Percentiles rank a stretch among this genome's conserved stretches.
Conservation (phyloP, 805 yeast genomes). For the Pichia manshurica region DNA sequence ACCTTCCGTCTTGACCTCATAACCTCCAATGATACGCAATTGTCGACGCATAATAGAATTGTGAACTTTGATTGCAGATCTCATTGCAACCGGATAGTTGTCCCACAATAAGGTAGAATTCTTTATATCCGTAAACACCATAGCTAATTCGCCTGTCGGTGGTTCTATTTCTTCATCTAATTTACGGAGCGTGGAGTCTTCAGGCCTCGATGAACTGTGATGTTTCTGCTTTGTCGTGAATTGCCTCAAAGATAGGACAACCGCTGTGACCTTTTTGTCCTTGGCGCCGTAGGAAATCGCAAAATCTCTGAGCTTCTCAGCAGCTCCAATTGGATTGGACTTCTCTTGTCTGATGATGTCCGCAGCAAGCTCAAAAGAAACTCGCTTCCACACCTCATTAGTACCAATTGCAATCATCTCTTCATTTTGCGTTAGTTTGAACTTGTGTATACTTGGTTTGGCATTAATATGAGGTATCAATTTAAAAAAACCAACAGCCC, state of each 20-base stretch:
- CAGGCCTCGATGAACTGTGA: constrained; percentile 43
- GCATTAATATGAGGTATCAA: constrained; percentile 84
- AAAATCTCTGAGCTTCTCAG: constrained; percentile 87
- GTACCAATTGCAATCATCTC: constrained; percentile 84
- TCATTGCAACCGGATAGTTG: constrained; percentile 84
- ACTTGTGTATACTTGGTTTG: constrained; percentile 70
- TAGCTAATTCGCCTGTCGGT: constrained; percentile 89
- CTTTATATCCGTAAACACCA: constrained; percentile 96
- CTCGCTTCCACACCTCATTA: constrained; percentile 75
- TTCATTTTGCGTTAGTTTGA: constrained; percentile 59
- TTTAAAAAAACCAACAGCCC: constrained; percentile 89
- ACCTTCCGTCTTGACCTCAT: constrained; percentile 98
- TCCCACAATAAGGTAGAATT: constrained; percentile 95
- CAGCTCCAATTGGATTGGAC: constrained; percentile 83
- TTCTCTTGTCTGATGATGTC: constrained; percentile 81
- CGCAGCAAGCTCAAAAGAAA: constrained; percentile 80
- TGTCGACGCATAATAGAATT: constrained; percentile 93
- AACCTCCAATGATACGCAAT: constrained; percentile 88
- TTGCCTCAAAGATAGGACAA: constrained; percentile 68
- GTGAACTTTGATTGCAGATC: constrained; percentile 93
- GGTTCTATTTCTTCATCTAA: constrained; percentile 89
- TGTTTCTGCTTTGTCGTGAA: constrained; percentile 33
- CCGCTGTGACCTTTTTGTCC: constrained; percentile 67
- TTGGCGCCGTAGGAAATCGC: constrained; percentile 86
- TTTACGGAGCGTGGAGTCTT: constrained; percentile 75